These are phyloP conservation scores for Neofusicoccum ribis DNA, from an alignment of 2,329 filamentous ascomycete genomes.

Conservation along the genomic window DNA sequence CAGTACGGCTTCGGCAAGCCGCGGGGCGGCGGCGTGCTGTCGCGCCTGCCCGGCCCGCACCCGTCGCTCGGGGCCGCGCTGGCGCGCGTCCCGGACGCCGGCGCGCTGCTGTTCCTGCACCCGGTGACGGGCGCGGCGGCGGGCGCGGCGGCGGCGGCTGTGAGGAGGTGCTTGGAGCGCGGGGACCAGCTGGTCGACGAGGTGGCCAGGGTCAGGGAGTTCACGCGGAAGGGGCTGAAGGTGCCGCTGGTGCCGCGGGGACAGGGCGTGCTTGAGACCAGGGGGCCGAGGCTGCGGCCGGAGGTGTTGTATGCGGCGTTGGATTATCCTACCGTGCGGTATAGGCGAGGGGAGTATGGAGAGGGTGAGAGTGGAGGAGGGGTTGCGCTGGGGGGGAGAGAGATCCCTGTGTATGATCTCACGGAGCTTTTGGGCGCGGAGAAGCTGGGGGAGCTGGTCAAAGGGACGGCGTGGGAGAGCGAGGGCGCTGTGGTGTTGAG, in stretches of 20 bases:
- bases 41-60: background rate
- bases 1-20: slow-evolving; percentile 32
- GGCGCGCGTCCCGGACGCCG: background rate
- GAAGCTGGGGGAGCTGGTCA: slow-evolving; percentile 27
- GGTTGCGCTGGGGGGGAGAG: slow-evolving; percentile 23
- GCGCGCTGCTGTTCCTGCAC: slow-evolving; percentile 7
- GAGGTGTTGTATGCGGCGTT: slow-evolving; percentile 32
- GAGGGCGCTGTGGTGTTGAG: slow-evolving; percentile 27
- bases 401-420: slow-evolving; percentile 37
- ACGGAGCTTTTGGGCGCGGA: slow-evolving; percentile 36
- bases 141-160: too few species aligned
- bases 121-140: background rate
- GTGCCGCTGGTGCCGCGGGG: slow-evolving; percentile 23
- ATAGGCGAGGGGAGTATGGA: background rate
- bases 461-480: slow-evolving; percentile 26
- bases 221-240: slow-evolving; percentile 19
- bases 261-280: background rate
- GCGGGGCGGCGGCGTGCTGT: slow-evolving; percentile 22
- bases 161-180: background rate
- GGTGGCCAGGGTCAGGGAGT: background rate
- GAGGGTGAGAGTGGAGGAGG: background rate
- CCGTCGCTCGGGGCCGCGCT: too few species aligned
- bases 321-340: slow-evolving; percentile 32
- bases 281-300: slow-evolving; percentile 27
- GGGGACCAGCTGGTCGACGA: background rate